These are phyloP conservation scores for Pestalotiopsis sp. DNA, from an alignment of 2,329 filamentous ascomycete genomes.

Conservation along the genomic window DNA sequence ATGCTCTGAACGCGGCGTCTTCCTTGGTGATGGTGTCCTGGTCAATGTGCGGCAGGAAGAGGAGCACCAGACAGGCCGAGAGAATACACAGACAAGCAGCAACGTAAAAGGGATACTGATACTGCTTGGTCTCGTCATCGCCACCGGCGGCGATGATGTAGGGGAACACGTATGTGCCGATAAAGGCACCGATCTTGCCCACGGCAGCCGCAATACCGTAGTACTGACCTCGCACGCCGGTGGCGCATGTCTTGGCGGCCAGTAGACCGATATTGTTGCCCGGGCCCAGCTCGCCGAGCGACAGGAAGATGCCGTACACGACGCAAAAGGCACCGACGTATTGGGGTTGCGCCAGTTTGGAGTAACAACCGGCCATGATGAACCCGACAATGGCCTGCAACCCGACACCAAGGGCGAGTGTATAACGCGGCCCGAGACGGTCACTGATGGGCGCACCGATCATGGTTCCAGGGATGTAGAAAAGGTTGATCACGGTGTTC, in stretches of 20 bases:
- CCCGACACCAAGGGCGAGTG: conserved; percentile 70
- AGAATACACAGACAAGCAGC: conserved; percentile 76
- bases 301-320: conserved; percentile 78
- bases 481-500: conserved; percentile 86
- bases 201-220: conserved; percentile 72
- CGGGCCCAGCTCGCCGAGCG: conserved; percentile 79
- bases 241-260: conserved; percentile 86
- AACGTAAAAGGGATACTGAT: conserved; percentile 92
- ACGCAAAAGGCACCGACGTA: conserved; percentile 78
- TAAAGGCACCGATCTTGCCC: conserved; percentile 81
- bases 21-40: conserved; percentile 83
- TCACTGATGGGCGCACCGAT: conserved; percentile 78
- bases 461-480: conserved; percentile 84
- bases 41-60: conserved; percentile 76
- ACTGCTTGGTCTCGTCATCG: conserved; percentile 54
- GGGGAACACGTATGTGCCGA: conserved; percentile 82
- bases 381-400: conserved; percentile 81
- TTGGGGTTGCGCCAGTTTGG: conserved; percentile 63
- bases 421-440: conserved; percentile 75
- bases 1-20: conserved; percentile 74
- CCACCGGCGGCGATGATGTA: conserved; percentile 67
- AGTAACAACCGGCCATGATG: conserved; percentile 83
- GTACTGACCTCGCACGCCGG: conserved; percentile 78
- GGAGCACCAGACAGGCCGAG: conserved; percentile 65
- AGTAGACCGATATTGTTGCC: conserved; percentile 91